Base-by-base conservation (phyloP, 2,329 filamentous ascomycete genomes). In the Hortaea sp. region DNA sequence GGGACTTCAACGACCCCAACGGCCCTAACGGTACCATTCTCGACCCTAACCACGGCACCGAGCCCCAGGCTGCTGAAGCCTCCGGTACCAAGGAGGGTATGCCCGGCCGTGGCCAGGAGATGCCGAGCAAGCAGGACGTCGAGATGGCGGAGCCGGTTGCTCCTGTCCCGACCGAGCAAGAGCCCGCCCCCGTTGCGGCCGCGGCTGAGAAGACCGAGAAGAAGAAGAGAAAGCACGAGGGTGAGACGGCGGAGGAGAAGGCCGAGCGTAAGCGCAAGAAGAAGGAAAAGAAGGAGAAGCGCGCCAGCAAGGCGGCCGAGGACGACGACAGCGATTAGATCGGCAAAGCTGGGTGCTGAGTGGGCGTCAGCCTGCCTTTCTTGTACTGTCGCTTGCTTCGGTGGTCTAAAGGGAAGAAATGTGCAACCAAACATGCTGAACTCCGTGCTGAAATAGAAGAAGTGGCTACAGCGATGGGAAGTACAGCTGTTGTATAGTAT, bases 231-330 rank as follows among this genome's bases (percentile, higher is more conserved):
- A 68, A 69, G 52, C 68, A 67, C 48, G 70, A 72, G 29, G 69
- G 66, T 48, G 68, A 72, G 58, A 66, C 61, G 1, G 56, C 64
- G 4, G 70, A 73, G 49, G 69, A 72, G 55, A 67, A 68, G 59
- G 69, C 69, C 5, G 69, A 71, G 58, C 66, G 69, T 47, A 72
- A 72, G 60, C 61, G 81, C 68, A 81, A 83, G 71, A 92, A 86
- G 74, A 79, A 82, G 59, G 85, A 86, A 72, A 81, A 88, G 76
- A 83, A 86, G 64, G 82, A 87, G 32, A 83, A 84, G 60, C 47
- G 57, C 35, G 50, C 56, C 47, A 57, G 52, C 45, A 55, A 47
- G 47, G 54, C 53, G 35, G 54, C 49, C 43, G 53, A 49, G 41
- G 57, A 55, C 46, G 53, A 53, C 38, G 57, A 57, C 47, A 60